phyloP scores from a whole-genome alignment of 805 yeast species.

The Nakazawaea anatomiae region DNA sequence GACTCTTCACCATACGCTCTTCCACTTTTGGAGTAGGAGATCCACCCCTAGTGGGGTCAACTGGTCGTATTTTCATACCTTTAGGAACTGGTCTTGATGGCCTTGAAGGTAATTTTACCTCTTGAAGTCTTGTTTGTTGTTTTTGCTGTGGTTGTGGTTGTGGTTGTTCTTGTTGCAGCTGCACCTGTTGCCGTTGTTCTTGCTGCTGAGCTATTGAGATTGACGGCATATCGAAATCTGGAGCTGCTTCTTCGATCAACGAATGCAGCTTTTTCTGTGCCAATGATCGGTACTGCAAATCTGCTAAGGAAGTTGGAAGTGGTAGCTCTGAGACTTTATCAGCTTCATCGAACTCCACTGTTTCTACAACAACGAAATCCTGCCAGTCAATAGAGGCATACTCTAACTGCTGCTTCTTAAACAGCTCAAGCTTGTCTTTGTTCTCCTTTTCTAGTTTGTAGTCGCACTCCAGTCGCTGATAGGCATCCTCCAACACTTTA shows the following conservation, averaged over 20 bases:
- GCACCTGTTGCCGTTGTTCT: no score
- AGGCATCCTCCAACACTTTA: constrained; percentile 40
- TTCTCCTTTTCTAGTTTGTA: constrained; percentile 29
- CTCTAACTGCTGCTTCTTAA: constrained; percentile 36
- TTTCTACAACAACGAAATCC: constrained; percentile 67
- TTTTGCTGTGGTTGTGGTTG: not conserved
- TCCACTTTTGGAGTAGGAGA: not conserved
- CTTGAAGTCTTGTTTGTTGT: not conserved
- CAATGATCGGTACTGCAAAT: constrained; percentile 56
- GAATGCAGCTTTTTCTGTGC: constrained; percentile 38
- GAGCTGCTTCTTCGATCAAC: constrained; percentile 36
- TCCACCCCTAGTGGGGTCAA: constrained; percentile 52
- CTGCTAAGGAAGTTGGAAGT: constrained; percentile 49
- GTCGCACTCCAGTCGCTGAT: constrained; percentile 50
- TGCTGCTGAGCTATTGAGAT: no score
- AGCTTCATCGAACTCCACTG: constrained; percentile 56
- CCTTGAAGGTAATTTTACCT: not conserved
- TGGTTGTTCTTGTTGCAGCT: not conserved
- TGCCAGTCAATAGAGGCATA: constrained; percentile 87
- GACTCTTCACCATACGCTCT: constrained; percentile 53
- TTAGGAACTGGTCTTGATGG: constrained; percentile 20
- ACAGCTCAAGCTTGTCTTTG: constrained; percentile 23
- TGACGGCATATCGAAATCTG: constrained; percentile 22
- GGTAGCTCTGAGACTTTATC: constrained; percentile 54
- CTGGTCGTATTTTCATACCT: constrained; percentile 53